These are phyloP conservation scores for Pseudoscleropodium purum DNA, from an alignment of 225 moss, liverwort and hornwort genomes.

Conservation along the genomic window DNA sequence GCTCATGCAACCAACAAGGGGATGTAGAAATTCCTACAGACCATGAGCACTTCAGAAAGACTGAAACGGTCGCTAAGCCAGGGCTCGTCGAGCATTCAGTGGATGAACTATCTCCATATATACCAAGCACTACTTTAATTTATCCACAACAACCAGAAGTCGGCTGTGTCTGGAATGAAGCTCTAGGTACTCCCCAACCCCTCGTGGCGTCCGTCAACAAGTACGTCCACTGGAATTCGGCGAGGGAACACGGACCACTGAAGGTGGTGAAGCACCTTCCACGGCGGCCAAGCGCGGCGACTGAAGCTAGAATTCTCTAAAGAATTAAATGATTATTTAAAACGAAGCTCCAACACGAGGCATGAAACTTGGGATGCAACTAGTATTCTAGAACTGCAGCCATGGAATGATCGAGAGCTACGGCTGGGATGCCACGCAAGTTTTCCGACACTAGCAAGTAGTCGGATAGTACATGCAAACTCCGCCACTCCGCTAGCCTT, in stretches of 20 bases:
- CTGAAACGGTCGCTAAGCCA: neutral
- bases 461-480: neutral
- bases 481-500: neutral
- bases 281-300: neutral
- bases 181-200: neutral
- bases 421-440: neutral
- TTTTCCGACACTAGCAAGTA: neutral
- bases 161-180: neutral
- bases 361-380: neutral
- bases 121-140: neutral
- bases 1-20: neutral
- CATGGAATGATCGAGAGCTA: neutral
- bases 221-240: neutral
- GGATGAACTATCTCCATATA: neutral
- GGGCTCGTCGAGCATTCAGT: neutral
- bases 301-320: neutral
- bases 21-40: neutral
- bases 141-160: neutral
- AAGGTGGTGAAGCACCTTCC: neutral
- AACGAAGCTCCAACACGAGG: neutral
- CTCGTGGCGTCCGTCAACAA: neutral
- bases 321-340: neutral
- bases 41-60: neutral
- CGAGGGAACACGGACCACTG: neutral
- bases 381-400: neutral